These are phyloP conservation scores for Ceratobasidium sp. DNA, from an alignment of 1,284 basidiomycete genomes.

Conservation along the genomic window DNA sequence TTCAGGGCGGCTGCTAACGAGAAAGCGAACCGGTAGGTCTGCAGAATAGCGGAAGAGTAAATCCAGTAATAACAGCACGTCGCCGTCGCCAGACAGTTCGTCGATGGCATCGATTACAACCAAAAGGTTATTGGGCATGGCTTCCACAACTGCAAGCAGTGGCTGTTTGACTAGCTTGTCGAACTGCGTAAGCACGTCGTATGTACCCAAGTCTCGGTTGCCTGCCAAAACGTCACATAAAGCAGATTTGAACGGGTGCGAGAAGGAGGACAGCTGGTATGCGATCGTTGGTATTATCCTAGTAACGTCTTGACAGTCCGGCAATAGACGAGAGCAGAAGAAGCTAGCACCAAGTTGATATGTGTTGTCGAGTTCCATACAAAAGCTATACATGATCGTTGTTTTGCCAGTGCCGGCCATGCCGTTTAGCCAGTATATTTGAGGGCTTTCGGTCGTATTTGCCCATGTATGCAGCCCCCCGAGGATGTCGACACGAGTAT, in stretches of 20 bases:
- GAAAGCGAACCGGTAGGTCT: conserved; percentile 8
- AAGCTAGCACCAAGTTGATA: conserved; percentile 23
- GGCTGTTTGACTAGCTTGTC: conserved; percentile 2
- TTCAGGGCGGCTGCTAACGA: conserved; percentile 25
- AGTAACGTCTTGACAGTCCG: not conserved
- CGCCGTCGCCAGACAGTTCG: not conserved
- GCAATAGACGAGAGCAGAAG: conserved; percentile 5
- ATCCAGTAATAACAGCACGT: not conserved
- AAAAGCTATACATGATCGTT: not conserved
- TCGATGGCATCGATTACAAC: conserved; percentile 28
- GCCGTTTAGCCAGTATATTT: conserved; percentile 29
- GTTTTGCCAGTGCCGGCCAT: not conserved
- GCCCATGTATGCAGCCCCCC: conserved; percentile 2
- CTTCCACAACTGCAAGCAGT: not conserved
- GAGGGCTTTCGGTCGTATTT: not conserved
- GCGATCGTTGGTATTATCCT: conserved; percentile 20
- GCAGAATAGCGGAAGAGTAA: not conserved
- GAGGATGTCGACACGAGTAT: not conserved
- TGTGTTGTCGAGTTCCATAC: not conserved
- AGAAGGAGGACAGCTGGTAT: conserved; percentile 23
- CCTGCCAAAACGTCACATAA: not conserved
- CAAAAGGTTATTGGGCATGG: not conserved
- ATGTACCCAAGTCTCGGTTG: conserved; percentile 1
- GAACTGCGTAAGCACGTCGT: conserved; percentile 2
- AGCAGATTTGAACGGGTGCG: not conserved